These are phyloP conservation scores for Candida suzukii DNA, from an alignment of 805 yeast species.

Conservation along the genomic window DNA sequence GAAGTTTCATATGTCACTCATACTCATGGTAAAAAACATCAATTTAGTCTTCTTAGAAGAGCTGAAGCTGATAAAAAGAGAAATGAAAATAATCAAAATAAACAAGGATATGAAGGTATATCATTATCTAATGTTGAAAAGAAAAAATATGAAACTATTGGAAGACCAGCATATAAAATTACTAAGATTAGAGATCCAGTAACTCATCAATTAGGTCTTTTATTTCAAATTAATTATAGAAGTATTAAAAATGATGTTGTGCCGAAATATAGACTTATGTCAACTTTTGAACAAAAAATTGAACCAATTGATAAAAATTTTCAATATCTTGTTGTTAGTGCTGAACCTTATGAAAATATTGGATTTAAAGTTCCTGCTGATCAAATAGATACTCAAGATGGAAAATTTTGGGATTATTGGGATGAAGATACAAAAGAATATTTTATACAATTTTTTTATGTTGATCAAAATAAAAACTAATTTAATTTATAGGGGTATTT, in stretches of 20 bases:
- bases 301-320: conserved; percentile 37
- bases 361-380: conserved; percentile 66
- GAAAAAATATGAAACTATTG: conserved; percentile 51
- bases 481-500: too few species aligned
- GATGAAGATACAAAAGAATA: conserved; percentile 63
- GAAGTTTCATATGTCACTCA: conserved; percentile 82
- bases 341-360: conserved; percentile 83
- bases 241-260: conserved; percentile 33
- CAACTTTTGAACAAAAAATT: conserved; percentile 59
- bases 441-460: conserved; percentile 63
- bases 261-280: conserved; percentile 73
- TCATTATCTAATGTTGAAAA: conserved; percentile 32
- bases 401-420: conserved; percentile 62
- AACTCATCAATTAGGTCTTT: conserved; percentile 54
- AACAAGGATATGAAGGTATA: conserved; percentile 14
- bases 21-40: conserved; percentile 79
- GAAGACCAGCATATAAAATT: conserved; percentile 65
- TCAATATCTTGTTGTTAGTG: conserved; percentile 76
- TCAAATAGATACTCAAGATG: conserved; percentile 36
- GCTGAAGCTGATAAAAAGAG: conserved; percentile 28
- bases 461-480: conserved; percentile 9
- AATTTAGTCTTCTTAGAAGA: conserved; percentile 60
- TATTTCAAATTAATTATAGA: conserved; percentile 53
- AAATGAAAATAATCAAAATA: conserved; percentile 1
- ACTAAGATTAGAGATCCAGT: conserved; percentile 61